phyloP scores from a whole-genome alignment of 176 grass and related monocot genomes.

The Guadua angustifolia region DNA sequence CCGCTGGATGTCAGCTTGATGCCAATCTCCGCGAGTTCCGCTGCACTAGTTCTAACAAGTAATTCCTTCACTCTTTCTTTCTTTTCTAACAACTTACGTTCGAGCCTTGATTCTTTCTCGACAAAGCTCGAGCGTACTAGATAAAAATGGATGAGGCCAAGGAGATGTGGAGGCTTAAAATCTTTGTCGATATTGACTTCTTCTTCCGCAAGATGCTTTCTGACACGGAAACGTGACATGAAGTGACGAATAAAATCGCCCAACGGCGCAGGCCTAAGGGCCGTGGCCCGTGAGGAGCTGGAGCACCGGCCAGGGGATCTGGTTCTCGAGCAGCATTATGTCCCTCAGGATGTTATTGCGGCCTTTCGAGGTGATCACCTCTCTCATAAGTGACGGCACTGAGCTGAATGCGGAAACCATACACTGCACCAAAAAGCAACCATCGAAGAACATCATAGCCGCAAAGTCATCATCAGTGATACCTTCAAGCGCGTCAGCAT shows the following conservation, averaged over 20 bases:
- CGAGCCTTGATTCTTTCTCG: no score
- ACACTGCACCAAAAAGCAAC: conserved; percentile 22
- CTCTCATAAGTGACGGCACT: fast-evolving
- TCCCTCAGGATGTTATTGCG: not conserved
- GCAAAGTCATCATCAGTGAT: not conserved
- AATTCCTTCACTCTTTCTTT: no score
- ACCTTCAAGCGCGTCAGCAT: no score
- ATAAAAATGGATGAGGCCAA: not conserved
- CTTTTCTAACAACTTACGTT: no score
- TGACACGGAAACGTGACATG: no score
- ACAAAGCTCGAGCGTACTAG: no score
- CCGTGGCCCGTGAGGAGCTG: not conserved
- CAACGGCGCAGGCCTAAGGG: not conserved
- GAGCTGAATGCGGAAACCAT: not conserved
- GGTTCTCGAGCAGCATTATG: conserved; percentile 7
- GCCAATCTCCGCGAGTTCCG: no score
- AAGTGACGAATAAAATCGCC: no score
- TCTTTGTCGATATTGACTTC: no score
- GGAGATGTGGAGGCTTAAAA: not conserved
- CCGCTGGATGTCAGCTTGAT: not conserved
- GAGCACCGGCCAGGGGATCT: not conserved
- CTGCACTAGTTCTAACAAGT: not conserved
- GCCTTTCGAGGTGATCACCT: not conserved
- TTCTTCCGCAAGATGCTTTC: fast-evolving
- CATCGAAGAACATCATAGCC: not conserved